phyloP scores from a whole-genome alignment of 192 early-diverging fungal genomes.

The Rhizophlyctis rosea region DNA sequence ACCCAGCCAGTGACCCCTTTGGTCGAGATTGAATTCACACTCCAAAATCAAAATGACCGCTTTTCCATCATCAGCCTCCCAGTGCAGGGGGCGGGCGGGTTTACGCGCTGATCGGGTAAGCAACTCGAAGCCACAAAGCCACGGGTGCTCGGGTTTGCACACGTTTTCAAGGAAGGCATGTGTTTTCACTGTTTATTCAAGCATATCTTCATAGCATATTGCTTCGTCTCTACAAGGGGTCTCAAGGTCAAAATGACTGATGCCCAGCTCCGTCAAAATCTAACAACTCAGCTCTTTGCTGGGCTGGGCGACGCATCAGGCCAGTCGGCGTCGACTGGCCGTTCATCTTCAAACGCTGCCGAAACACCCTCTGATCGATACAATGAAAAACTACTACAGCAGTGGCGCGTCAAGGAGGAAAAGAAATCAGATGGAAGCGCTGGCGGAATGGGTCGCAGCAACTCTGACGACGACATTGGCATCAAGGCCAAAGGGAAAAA shows the following conservation, averaged over 20 bases:
- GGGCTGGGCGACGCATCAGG: constrained; percentile 7
- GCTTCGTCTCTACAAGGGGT: neutral
- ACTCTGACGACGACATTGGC: neutral
- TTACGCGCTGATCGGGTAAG: too few species aligned
- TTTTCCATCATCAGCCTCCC: too few species aligned
- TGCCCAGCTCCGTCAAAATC: constrained; percentile 9
- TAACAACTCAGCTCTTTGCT: constrained; percentile 26
- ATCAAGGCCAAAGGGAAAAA: constrained; percentile 15
- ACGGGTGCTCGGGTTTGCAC: too few species aligned
- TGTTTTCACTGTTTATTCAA: too few species aligned
- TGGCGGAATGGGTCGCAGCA: neutral
- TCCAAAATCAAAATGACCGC: too few species aligned
- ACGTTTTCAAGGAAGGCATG: too few species aligned
- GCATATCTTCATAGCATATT: too few species aligned
- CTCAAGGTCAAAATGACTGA: neutral
- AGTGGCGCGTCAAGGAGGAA: constrained; percentile 15
- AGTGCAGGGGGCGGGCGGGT: too few species aligned
- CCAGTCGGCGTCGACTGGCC: neutral
- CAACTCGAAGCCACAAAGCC: too few species aligned
- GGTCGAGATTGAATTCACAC: too few species aligned
- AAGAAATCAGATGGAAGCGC: too few species aligned
- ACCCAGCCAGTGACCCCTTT: too few species aligned
- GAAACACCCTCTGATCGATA: constrained; percentile 10
- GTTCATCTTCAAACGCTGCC: neutral
- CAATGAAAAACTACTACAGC: constrained; percentile 17